Conservation (phyloP, 345 rosid species). For the Melaleuca alternifolia region DNA sequence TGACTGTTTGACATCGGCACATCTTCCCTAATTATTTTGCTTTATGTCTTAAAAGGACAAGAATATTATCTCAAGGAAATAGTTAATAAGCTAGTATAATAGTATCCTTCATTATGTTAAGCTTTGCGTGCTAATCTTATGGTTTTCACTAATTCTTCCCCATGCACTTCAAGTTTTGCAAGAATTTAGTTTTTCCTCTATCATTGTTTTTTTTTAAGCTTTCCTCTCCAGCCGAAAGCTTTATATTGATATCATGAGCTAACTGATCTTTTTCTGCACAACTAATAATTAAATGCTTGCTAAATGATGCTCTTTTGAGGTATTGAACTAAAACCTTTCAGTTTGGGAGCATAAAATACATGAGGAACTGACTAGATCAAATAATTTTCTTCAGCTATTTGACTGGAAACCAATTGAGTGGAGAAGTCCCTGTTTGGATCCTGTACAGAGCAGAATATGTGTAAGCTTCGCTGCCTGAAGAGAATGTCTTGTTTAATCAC, state of each 20-base stretch:
- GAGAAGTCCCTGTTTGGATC: slow-evolving; percentile 18
- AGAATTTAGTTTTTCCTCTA: not conserved
- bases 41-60: not conserved
- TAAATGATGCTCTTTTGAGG: not conserved
- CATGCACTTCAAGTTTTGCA: not conserved
- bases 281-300: not conserved
- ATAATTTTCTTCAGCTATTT: slow-evolving; percentile 9
- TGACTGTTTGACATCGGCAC: not conserved
- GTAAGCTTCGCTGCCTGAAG: not conserved
- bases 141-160: not conserved
- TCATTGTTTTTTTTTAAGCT: not conserved
- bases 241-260: not conserved
- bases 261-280: not conserved
- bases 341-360: not conserved
- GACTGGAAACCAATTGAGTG: slow-evolving; percentile 25
- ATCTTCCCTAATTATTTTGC: not conserved
- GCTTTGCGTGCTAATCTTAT: not conserved
- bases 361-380: not conserved
- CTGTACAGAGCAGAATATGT: not conserved
- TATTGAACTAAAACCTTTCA: not conserved
- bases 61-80: not conserved
- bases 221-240: not conserved
- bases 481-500: not conserved
- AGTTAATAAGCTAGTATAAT: not conserved
- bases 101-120: not conserved